phyloP scores from a whole-genome alignment of 2,329 filamentous ascomycete species.

The Aspergillus transmontanensis region DNA sequence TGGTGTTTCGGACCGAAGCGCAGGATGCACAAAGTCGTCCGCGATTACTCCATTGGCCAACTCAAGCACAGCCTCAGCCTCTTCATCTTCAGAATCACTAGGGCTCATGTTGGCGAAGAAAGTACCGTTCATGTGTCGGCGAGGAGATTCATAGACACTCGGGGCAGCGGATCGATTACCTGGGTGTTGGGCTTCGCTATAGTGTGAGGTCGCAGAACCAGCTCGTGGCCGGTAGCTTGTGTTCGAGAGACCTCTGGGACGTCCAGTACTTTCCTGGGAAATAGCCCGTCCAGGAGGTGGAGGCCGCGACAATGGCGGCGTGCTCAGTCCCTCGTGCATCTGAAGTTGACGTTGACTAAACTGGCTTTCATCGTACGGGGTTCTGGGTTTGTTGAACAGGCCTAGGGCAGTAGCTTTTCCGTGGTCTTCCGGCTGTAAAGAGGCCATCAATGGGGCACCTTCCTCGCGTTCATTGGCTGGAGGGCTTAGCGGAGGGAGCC shows the following conservation, averaged over 20 bases:
- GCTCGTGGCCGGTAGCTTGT: slow-evolving; percentile 41
- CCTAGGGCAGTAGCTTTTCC: slow-evolving; percentile 80
- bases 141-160: slow-evolving; percentile 35
- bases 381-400: slow-evolving; percentile 70
- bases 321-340: slow-evolving; percentile 74
- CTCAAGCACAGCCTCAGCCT: slow-evolving; percentile 16
- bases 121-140: slow-evolving; percentile 26
- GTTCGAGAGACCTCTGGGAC: slow-evolving; percentile 38
- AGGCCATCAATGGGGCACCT: slow-evolving; percentile 58
- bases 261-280: slow-evolving; percentile 25
- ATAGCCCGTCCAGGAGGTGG: slow-evolving; percentile 28
- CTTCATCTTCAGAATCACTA: slow-evolving; percentile 44
- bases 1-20: slow-evolving; percentile 37
- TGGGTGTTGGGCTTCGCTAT: slow-evolving; percentile 33
- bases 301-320: slow-evolving; percentile 49
- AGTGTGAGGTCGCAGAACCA: slow-evolving; percentile 42
- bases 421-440: slow-evolving; percentile 73
- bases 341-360: slow-evolving; percentile 81
- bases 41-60: slow-evolving; percentile 1
- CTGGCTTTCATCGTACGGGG: slow-evolving; percentile 80
- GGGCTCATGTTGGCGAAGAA: slow-evolving; percentile 40
- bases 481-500: slow-evolving; percentile 65
- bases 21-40: slow-evolving; percentile 38
- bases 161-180: slow-evolving; percentile 27
- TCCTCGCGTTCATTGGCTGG: slow-evolving; percentile 74